phyloP scores from a whole-genome alignment of 2,329 filamentous ascomycete genomes.

The Ambrosiella xylebori region DNA sequence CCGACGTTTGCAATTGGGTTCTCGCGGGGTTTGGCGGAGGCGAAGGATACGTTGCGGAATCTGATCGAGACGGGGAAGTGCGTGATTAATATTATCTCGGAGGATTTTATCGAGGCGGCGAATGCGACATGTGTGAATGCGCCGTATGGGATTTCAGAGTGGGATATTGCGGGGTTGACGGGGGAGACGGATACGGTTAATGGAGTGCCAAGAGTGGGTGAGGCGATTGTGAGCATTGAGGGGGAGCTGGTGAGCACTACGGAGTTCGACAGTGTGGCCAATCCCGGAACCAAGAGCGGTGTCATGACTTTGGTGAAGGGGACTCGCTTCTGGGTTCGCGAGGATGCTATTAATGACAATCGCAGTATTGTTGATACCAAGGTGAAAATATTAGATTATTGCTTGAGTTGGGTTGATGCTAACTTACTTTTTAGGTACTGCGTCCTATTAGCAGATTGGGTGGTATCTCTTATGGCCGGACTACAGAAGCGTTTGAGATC shows the following conservation, averaged over 20 bases:
- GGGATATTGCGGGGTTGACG: constrained; percentile 60
- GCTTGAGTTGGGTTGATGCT: background rate
- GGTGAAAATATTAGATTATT: constrained; percentile 24
- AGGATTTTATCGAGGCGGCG: constrained; percentile 73
- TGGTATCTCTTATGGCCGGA: constrained; percentile 67
- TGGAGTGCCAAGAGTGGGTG: constrained; percentile 50
- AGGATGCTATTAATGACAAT: constrained; percentile 72
- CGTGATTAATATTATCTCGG: constrained; percentile 72
- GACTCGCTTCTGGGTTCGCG: constrained; percentile 70
- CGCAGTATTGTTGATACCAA: constrained; percentile 55
- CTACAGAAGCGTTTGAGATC: constrained; percentile 54
- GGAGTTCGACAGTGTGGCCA: constrained; percentile 60
- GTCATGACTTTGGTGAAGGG: constrained; percentile 68
- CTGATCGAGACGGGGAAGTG: constrained; percentile 54
- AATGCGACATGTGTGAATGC: constrained; percentile 67
- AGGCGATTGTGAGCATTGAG: constrained; percentile 72
- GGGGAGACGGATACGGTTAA: constrained; percentile 49
- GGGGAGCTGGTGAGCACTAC: constrained; percentile 55
- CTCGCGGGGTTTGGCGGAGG: constrained; percentile 26
- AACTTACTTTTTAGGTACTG: constrained; percentile 33
- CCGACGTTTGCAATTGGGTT: constrained; percentile 57
- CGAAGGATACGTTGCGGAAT: constrained; percentile 69
- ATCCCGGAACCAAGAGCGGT: constrained; percentile 56
- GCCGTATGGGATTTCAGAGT: constrained; percentile 62
- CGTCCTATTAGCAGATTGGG: constrained; percentile 63